Percentiles rank a stretch among this genome's conserved stretches.
Conservation (phyloP, 805 yeast genomes). For the Babjeviella inositovora region DNA sequence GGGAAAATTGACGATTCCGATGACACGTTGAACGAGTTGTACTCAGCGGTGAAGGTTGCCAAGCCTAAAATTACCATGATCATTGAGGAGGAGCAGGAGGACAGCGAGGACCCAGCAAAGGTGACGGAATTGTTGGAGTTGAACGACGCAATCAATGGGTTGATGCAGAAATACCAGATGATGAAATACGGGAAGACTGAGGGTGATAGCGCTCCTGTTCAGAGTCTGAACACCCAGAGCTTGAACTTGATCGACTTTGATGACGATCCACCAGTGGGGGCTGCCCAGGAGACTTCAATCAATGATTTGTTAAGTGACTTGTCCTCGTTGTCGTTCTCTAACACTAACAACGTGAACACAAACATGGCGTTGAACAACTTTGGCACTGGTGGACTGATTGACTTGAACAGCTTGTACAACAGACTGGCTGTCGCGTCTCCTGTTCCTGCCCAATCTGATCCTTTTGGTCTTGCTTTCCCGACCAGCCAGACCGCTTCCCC, state of each 20-base stretch:
- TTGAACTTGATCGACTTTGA: conserved; percentile 64
- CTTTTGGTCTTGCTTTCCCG: conserved; percentile 3
- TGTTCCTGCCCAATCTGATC: conserved; percentile 4
- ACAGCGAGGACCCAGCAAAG: conserved; percentile 33
- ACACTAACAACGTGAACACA: too few relatives aligned
- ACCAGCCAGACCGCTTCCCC: conserved; percentile 6
- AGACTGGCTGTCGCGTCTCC: too few relatives aligned
- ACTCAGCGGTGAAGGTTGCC: conserved; percentile 62
- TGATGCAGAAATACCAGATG: conserved; percentile 49
- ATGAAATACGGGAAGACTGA: conserved; percentile 48
- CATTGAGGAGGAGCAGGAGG: conserved; percentile 63
- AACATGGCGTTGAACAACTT: too few relatives aligned
- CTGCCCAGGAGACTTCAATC: conserved; percentile 21
- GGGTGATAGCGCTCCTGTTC: too few relatives aligned
- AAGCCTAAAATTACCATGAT: conserved; percentile 80
- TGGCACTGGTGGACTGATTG: conserved; percentile 37
- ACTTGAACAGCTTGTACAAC: conserved; percentile 4
- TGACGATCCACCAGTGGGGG: conserved; percentile 28
- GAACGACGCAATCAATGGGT: conserved; percentile 60
- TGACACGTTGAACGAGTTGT: conserved; percentile 72
- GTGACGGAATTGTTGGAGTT: conserved; percentile 50
- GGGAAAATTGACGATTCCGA: conserved; percentile 26
- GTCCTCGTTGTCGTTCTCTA: conserved; percentile 40
- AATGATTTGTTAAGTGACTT: conserved; percentile 66
- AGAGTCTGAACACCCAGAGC: too few relatives aligned